Evolutionary conservation across 495 filamentous ascomycete genomes (phyloP).

Genomic region (Collariella sp.): DNA sequence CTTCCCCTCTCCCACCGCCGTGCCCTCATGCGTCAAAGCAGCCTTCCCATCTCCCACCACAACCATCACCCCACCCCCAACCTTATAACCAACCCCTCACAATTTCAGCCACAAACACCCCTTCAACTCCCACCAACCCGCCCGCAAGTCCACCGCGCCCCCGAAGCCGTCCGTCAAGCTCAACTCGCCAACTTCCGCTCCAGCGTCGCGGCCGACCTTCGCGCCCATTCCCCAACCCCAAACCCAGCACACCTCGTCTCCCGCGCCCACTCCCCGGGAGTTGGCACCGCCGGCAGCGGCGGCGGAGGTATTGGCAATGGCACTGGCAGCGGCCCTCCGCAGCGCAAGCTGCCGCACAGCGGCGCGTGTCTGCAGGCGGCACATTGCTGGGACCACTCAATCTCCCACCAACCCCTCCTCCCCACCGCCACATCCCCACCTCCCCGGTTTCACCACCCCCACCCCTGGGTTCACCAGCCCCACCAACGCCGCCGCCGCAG

Average conservation of each 20-base stretch:
- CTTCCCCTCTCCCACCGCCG: slow-evolving; percentile 66
- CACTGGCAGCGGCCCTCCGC: too few relatives aligned
- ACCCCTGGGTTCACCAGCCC: neutral
- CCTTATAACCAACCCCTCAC: slow-evolving; percentile 2
- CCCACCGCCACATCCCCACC: neutral
- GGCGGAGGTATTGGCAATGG: too few relatives aligned
- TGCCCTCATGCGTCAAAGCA: slow-evolving; percentile 41
- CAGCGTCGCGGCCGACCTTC: slow-evolving; percentile 57
- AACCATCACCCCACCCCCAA: slow-evolving; percentile 16
- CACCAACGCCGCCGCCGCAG: neutral
- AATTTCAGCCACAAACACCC: slow-evolving; percentile 19
- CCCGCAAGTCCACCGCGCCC: slow-evolving; percentile 32
- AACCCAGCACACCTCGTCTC: neutral
- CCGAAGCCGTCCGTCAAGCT: slow-evolving; percentile 45
- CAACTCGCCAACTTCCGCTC: slow-evolving; percentile 70
- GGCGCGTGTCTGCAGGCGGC: slow-evolving; percentile 14
- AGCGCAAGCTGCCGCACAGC: neutral
- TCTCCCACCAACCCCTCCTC: neutral
- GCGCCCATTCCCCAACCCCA: slow-evolving; percentile 12
- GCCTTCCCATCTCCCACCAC: slow-evolving; percentile 4
- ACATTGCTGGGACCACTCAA: neutral
- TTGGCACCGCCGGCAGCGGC: too few relatives aligned
- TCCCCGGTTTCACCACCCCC: neutral
- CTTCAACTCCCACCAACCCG: slow-evolving; percentile 53
- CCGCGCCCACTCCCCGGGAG: too few relatives aligned